Evolutionary conservation across 2,329 filamentous ascomycete genomes (phyloP), one percentile per base, ranked within the genome.

Genomic region (Nemania diffusa): DNA sequence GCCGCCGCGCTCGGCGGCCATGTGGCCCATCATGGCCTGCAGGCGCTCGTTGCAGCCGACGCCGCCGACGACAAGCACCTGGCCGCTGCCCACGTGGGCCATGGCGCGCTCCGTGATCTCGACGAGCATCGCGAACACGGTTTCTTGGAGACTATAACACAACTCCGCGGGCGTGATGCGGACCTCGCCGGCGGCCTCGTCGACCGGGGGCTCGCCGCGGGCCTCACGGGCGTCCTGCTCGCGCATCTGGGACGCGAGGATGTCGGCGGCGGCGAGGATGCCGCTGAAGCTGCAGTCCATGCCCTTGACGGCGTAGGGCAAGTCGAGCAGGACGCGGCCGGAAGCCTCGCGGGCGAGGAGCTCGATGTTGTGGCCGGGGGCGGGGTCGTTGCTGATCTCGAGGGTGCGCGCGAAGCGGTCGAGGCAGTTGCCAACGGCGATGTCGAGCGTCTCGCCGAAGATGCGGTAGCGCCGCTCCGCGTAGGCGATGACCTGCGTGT

Each of bases 281-380:
- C 96, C 96, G 2, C 92, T 94, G 81, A 99, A 98, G 26, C 92
- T 96, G 75, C 94, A 97, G 79, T 99, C 96, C 96, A 99, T 99
- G 58, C 96, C 96, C 81, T 99, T 99, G 70, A 99, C 96, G 1
- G 94, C 90, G 77, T 99, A 99, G 1, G 96, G 96, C 29, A 99
- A 83, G 72, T 98, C 95, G 20, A 98, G 84, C 44, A 99, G 82
- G 24, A 89, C 81, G 51, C 85, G 32, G 17, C 32, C 87, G 0
- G 69, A 88, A 61, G 90, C 89, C 79, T 91, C 90, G 73, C 86
- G 87, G 68, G 96, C 96, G 57, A 98, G 84, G 81, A 97, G 93
- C 83, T 99, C 96, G 73, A 99, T 97, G 78, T 99, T 99, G 81
- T 98, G 97, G 1, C 96, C 96, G 0, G 96, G 96, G 0, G 96